These are phyloP conservation scores for Krasilnikovozyma curviuscula DNA, from an alignment of 768 basidiomycete genomes.

Conservation along the genomic window DNA sequence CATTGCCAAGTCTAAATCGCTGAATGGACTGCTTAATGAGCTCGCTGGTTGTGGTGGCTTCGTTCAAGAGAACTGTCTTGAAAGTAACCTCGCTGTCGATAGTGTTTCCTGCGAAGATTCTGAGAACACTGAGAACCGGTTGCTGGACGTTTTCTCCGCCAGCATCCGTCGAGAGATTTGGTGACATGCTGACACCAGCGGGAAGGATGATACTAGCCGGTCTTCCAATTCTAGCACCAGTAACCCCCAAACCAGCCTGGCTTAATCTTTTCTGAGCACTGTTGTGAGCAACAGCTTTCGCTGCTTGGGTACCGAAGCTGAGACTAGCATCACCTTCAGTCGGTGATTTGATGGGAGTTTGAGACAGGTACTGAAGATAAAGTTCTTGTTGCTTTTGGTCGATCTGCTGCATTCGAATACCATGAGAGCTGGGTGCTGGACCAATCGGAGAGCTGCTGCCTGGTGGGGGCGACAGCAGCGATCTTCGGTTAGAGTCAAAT, in stretches of 20 bases:
- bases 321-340: constrained; percentile 43
- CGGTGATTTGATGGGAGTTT: constrained; percentile 44
- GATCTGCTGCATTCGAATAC: constrained; percentile 54
- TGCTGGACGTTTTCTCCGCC: background rate
- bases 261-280: constrained; percentile 23
- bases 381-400: constrained; percentile 75
- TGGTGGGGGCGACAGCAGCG: background rate
- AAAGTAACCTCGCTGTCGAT: constrained; percentile 89
- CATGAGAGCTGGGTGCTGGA: too few species aligned
- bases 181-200: background rate
- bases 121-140: constrained; percentile 67
- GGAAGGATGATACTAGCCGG: constrained; percentile 25
- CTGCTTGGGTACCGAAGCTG: constrained; percentile 57
- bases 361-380: constrained; percentile 75
- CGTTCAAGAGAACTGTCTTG: constrained; percentile 86
- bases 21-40: constrained; percentile 83
- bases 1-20: constrained; percentile 53
- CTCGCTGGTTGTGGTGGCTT: constrained; percentile 62
- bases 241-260: too few species aligned
- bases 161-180: background rate
- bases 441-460: background rate
- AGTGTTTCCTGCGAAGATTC: constrained; percentile 81
- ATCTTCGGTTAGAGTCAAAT: background rate
- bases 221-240: constrained; percentile 14
- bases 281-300: constrained; percentile 43